Evolutionary conservation across 805 yeast genomes (phyloP), one percentile per base, ranked within the genome.

Genomic region (Hanseniaspora occidentalis): DNA sequence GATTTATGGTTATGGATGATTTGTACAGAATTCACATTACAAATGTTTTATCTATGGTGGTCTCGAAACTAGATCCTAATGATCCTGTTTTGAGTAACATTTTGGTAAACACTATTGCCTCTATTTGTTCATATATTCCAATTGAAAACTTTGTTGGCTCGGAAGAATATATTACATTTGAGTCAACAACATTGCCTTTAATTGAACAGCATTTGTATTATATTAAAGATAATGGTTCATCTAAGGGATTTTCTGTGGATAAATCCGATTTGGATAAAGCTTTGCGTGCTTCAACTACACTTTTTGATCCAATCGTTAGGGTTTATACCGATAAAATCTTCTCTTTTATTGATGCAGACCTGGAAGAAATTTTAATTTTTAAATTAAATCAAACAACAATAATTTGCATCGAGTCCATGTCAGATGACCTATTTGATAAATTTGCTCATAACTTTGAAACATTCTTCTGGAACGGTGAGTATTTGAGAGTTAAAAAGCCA

Each of bases 31-130:
- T 84, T 10, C 98, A 92, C 51, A 62, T 85, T 10, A 75, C 94
- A 0, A 73, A 94, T 40, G 64, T 92, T 13, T 55, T 88, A 31
- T 72, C 77, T 21, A 67, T 84, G 57, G 63, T 79, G 2, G 56
- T 86, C 6, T 83, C 86, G 0, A 95, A 92, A 23, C 76, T 92
- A 22, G 97, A 92, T 54, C 73, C 88, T 1, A 92, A 88, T 54
- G 98, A 92, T 57, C 67, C 85, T 37, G 68, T 66, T 11, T 74
- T 88, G 53, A 79, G 95, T 0, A 66, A 77, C 13, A 70, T 75
- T 39, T 71, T 94, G 0, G 60, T 88, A 31, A 72, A 77, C 43
- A 69, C 82, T 16, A 70, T 92, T 41, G 79, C 84, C 9, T 67
- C 84, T 0, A 71, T 79, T 19, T 78, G 85, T 1, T 66, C 80